Base-by-base conservation (phyloP, 208 protist species). In the Trypanosoma lewisi region DNA sequence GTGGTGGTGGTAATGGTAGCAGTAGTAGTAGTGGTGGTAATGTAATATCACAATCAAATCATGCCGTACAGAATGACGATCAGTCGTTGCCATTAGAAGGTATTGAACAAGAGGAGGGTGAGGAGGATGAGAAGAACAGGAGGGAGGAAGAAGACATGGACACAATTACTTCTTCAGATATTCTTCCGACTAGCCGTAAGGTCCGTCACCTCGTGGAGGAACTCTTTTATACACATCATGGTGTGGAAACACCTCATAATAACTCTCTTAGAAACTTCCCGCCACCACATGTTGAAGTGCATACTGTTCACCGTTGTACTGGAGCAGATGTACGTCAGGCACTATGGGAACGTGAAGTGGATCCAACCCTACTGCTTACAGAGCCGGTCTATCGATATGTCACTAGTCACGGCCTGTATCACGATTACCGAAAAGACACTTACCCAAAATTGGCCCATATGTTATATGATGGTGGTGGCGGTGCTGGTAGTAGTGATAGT, bases 291-390 rank as follows among this genome's bases (percentile, higher is more conserved):
- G 80, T 95, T 33, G 89, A 96, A 70, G 87, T 96, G 37, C 82
- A 89, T 63, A 66, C 84, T 31, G 70, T 96, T 56, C 66, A 71
- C 23, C 86, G 87, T 37, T 80, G 67, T 67, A 91, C 79, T 36
- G 90, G 90, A 30, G 85, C 85, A 0, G 86, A 96, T 59, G 85
- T 94, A 28, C 84, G 90, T 19, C 90, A 94, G 51, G 78, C 78
- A n/a, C 70, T 96, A 25, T 93, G 87, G 85, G 86, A 94, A 61
- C 73, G 84, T 34, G 79, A 88, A 45, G 71, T 86, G 30, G 75
- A 92, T 57, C 76, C 82, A 0, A 55, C 65, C 28, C 55, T 55
- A 21, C 70, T 96, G 2, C 70, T 96, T 11, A 83, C 82, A 4
- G 81, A 84, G 42, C 77, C 71, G n/a, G 90, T 96, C 34, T 62